Evolutionary conservation across 371 early-diverging fungal species (phyloP).

Genomic region (Thermomucor indicae-seudaticae): DNA sequence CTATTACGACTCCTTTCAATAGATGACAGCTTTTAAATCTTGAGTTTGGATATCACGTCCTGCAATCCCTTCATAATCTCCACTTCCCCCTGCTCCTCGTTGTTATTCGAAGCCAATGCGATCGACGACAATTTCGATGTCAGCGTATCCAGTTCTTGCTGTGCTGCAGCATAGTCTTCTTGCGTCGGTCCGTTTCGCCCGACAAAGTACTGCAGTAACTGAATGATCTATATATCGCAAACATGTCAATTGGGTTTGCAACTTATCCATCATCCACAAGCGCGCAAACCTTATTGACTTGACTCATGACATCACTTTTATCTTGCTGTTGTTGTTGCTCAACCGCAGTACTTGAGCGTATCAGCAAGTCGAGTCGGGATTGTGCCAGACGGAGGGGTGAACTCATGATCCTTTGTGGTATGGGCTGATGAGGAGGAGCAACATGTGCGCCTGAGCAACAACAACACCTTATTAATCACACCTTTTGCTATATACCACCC

Average conservation of each 20-base stretch:
- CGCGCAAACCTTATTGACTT: too few relatives aligned
- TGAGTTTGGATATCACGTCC: conserved; percentile 16
- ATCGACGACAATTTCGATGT: conserved; percentile 18
- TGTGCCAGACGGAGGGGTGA: conserved; percentile 36
- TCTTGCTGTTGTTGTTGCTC: conserved; percentile 5
- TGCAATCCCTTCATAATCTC: conserved; percentile 17
- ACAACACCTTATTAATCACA: neutral
- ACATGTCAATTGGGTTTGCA: too few relatives aligned
- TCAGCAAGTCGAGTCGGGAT: conserved; percentile 33
- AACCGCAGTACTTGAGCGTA: conserved; percentile 6
- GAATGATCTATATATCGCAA: conserved; percentile 40
- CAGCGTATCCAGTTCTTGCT: conserved; percentile 21
- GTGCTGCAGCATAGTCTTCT: neutral
- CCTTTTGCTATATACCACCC: neutral
- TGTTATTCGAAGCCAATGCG: neutral
- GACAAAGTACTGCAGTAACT: conserved; percentile 31
- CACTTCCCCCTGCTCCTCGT: conserved; percentile 1
- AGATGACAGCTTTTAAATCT: conserved; percentile 1
- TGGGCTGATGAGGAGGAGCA: conserved; percentile 2
- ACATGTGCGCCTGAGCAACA: conserved; percentile 23
- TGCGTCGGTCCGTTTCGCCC: neutral
- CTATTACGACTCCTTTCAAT: neutral
- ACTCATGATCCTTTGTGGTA: conserved; percentile 13
- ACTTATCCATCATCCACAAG: too few relatives aligned
- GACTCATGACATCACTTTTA: conserved; percentile 4